Base-by-base conservation (phyloP, 148 eudicot species). In the Rhododendron molle region DNA sequence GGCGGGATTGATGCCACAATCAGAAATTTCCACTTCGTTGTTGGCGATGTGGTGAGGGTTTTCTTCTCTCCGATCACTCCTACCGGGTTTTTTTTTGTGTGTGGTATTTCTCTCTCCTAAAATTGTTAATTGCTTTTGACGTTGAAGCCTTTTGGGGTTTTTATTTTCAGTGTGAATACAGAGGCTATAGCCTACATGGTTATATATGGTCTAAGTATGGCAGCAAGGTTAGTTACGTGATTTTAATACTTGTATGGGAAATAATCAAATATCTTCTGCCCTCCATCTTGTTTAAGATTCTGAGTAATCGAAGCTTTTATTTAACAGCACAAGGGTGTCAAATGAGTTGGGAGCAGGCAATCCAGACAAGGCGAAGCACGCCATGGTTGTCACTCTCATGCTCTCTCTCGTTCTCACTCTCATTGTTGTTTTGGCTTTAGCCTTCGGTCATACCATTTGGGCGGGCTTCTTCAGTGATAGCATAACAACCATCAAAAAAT, bases 301-400 rank as follows among this genome's bases (percentile, higher is more conserved):
- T 47, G 20, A 86, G 58, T 16, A 16, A 65, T n/a, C 5, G 36
- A 8, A 23, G 49, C 4, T 36, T 15, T n/a, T 1, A 21, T 56
- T 49, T 38, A 20, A 73, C 91, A 96, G 98, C 88, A 96, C 99
- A 36, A 91, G 99, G 88, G 97, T 96, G 62, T 94, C 99, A 13
- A 96, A 96, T 81, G 99, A 96, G 89, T 92, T 96, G 56, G 99
- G 99, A 86, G 93, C 95, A 1, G 92, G 95, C 10, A 88, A 91
- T 62, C 81, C 90, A 21, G 88, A 86, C 20, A 74, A 82, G 81
- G 98, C 98, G 4, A 96, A 91, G 86, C 91, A 88, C 30, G 97
- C 97, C 43, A 93, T 93, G 96, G 62, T 11, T 10, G 95, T 95
- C 52, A 85, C 98, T 78, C 80, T 96, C 47, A 93, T 90, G 91